Evolutionary conservation across 495 filamentous ascomycete species (phyloP).

Genomic region (Penicillium bovifimosum): DNA sequence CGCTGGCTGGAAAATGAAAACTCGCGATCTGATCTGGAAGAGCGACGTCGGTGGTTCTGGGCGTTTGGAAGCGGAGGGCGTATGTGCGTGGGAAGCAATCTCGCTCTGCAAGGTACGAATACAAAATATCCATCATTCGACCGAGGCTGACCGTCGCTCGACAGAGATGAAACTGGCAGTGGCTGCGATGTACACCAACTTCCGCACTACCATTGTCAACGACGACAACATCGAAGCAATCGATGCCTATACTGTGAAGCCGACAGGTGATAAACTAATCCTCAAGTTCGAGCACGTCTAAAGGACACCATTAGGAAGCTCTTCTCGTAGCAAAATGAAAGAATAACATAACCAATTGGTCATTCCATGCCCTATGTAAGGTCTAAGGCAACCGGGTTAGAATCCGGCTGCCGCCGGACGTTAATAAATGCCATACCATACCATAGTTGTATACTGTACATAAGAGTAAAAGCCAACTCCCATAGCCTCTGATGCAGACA

Average conservation of each 20-base stretch:
- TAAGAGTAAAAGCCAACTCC: conserved; percentile 17
- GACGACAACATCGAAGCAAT: conserved; percentile 56
- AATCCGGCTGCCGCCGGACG: no score
- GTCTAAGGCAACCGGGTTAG: no score
- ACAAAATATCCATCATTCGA: not conserved
- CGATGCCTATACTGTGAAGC: conserved; percentile 62
- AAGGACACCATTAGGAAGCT: not conserved
- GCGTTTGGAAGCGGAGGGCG: conserved; percentile 77
- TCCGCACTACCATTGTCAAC: conserved; percentile 50
- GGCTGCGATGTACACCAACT: conserved; percentile 64
- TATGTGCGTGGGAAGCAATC: conserved; percentile 81
- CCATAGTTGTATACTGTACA: conserved; percentile 28
- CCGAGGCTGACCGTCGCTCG: conserved; percentile 2
- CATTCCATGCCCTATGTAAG: conserved; percentile 14
- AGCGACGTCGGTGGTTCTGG: conserved; percentile 71
- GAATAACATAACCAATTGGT: conserved; percentile 22
- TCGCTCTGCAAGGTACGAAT: conserved; percentile 66
- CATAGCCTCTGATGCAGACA: conserved; percentile 8
- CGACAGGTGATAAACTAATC: conserved; percentile 42
- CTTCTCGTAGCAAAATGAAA: not conserved
- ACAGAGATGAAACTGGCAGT: conserved; percentile 45
- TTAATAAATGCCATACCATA: no score
- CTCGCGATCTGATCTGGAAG: conserved; percentile 36
- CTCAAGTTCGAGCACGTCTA: conserved; percentile 35
- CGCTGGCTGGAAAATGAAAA: conserved; percentile 52